phyloP scores from a whole-genome alignment of 177 flowering plant genomes.

The Tripterygium wilfordii region DNA sequence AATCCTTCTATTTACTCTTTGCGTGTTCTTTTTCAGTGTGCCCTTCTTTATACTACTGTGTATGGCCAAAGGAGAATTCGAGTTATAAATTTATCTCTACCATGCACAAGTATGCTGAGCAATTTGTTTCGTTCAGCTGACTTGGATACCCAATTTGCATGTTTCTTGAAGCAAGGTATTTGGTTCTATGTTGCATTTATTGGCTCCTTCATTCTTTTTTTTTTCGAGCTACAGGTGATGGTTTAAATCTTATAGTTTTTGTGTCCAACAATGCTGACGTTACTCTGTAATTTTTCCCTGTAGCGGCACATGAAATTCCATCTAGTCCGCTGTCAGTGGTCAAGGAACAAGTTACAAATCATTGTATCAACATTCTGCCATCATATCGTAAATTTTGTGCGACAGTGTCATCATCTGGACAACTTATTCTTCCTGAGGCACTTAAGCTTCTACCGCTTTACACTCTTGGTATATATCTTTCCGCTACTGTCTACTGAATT shows the following conservation, averaged over 20 bases:
- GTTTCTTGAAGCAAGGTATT: conserved; percentile 87
- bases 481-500: too few relatives aligned
- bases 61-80: conserved; percentile 98
- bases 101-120: conserved; percentile 79
- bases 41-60: conserved; percentile 96
- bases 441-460: conserved; percentile 92
- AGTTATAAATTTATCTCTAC: conserved; percentile 76
- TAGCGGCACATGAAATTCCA: conserved; percentile 66
- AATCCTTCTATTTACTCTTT: conserved; percentile 7
- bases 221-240: background rate
- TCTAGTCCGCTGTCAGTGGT: conserved; percentile 53
- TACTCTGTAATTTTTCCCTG: conserved; percentile 9
- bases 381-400: conserved; percentile 96
- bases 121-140: conserved; percentile 93
- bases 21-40: conserved; percentile 60
- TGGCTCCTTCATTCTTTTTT: background rate
- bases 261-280: conserved; percentile 2
- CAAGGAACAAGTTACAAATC: conserved; percentile 67
- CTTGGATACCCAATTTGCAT: conserved; percentile 88
- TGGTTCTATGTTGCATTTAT: background rate
- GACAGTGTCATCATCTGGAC: conserved; percentile 91
- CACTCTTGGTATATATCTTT: conserved; percentile 78
- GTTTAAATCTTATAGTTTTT: too few relatives aligned
- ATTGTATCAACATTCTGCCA: conserved; percentile 61
- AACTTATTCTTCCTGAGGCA: conserved; percentile 95